Evolutionary conservation across 257 asterid genomes (phyloP), one percentile per base, ranked within the genome.

Genomic region (Haberlea rhodopensis): DNA sequence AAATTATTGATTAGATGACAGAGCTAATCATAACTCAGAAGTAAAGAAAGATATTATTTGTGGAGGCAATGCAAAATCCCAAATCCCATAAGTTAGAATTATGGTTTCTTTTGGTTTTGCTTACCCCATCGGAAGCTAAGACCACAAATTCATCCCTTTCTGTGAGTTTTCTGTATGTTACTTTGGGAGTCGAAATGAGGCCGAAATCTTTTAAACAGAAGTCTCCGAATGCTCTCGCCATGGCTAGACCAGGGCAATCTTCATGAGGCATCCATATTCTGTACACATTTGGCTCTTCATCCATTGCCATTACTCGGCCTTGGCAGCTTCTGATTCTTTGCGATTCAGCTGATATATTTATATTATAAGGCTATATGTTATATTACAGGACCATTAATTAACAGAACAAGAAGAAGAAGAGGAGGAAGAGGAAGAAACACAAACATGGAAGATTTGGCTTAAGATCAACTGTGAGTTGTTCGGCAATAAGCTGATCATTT

Each of bases 211-310:
- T 91, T 52, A 91, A 71, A 74, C 96, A 88, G 66, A 91, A 91
- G 67, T 88, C 97, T 45, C 97, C 97, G 56, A 91, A 91, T 26
- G 96, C 94, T 52, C 96, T 76, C 1, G 97, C 86, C 97, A 91
- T 91, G 69, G 96, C 98, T 49, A 91, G 83, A 19, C 98, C 98
- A 0, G 98, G 98, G 75, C 91, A 84, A 66, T 88, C 95, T 77
- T 84, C 83, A 53, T 88, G 76, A 10, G 98, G 98, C 96, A 91
- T 86, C 98, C 98, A 91, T 23, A 91, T 73, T 62, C 95, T 69
- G 61, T 72, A 88, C 48, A 88, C 87, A 52, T 68, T 81, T 37
- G 96, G 95, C 73, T 91, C 98, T 77, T 75, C 82, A 37, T 81
- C 91, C 88, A 89, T 85, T 4, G 98, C 89, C 78, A 84, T 74